phyloP scores from a whole-genome alignment of 805 yeast genomes.

The Barnettozyma californica region DNA sequence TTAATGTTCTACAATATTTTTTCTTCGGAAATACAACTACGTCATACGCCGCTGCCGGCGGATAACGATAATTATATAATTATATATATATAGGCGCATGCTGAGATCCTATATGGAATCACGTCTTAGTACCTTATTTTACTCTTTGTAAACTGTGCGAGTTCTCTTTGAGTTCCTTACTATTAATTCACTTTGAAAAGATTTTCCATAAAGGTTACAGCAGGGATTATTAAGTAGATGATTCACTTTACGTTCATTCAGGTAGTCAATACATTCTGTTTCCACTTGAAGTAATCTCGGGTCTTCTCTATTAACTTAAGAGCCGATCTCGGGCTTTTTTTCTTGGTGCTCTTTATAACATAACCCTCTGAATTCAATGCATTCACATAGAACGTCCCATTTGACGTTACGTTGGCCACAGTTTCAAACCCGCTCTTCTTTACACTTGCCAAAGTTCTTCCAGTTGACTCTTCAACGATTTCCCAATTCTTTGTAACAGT shows the following conservation, averaged over 20 bases:
- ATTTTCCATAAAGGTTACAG: too few relatives aligned
- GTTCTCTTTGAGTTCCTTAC: too few relatives aligned
- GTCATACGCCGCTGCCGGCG: too few relatives aligned
- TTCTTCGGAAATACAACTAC: too few relatives aligned
- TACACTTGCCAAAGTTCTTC: slow-evolving; percentile 16
- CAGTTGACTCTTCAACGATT: slow-evolving; percentile 14
- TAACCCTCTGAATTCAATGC: slow-evolving; percentile 1
- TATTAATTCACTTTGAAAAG: too few relatives aligned
- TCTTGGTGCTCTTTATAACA: slow-evolving; percentile 1
- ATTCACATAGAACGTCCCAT: neutral
- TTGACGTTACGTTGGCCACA: neutral
- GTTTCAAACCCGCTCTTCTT: slow-evolving; percentile 30
- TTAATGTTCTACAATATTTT: too few relatives aligned
- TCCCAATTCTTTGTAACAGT: slow-evolving; percentile 31
- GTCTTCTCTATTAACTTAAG: neutral
- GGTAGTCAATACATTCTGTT: neutral
- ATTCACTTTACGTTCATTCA: neutral
- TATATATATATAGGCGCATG: too few relatives aligned
- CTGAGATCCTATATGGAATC: too few relatives aligned
- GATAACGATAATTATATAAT: too few relatives aligned
- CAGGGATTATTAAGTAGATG: too few relatives aligned
- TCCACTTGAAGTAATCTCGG: slow-evolving; percentile 5
- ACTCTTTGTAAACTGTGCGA: too few relatives aligned
- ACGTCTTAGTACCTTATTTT: too few relatives aligned
- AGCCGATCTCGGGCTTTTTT: neutral